Evolutionary conservation across 2,329 filamentous ascomycete genomes (phyloP), one percentile per base, ranked within the genome.

Genomic region (Fusarium incarnatum): DNA sequence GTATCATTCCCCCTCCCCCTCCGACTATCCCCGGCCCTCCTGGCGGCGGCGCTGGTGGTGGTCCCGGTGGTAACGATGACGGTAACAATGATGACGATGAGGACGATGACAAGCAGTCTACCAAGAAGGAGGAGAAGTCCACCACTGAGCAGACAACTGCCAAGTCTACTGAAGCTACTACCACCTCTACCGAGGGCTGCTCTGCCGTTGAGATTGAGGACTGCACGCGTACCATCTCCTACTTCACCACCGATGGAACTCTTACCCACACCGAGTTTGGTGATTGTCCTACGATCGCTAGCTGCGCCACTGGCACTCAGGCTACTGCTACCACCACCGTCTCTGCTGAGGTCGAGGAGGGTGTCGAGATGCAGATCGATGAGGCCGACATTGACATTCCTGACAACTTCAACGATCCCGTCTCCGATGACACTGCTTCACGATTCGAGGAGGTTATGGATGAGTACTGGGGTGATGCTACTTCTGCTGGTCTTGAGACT

Each of bases 231-330:
- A 63, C 57, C 2, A 63, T 63, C 27, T 63, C 60, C 1, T 63
- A 63, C 27, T 63, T 40, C n/a, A 63, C 60, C 4, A 62, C 60
- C 0, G 60, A 63, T 0, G 60, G 60, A 0, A 63, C 60, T 1
- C 30, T 62, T 2, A 63, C 60, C 6, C 47, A 63, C n/a, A 63
- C 60, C 1, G 60, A 63, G 41, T 63, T 47, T 3, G 60, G 60
- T 0, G 60, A 63, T 16, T 63, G 60, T 1, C 60, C 60, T 13
- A 63, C 60, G 1, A 12, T 63, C 13, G 57, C 60, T 9, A 63
- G 47, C n/a, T 63, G 60, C n/a, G 60, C 60, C 4, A 62, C 60
- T 12, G 60, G 60, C 4, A 63, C 61, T 2, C 61, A 64, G 5
- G 58, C 58, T 3, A 64, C 58, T 3, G 15, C 61, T 3, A 64